Percentiles rank a stretch among this genome's conserved stretches.
Evolutionary conservation across 192 early-diverging fungal genomes (phyloP).

Genomic region (Thamnidium elegans): DNA sequence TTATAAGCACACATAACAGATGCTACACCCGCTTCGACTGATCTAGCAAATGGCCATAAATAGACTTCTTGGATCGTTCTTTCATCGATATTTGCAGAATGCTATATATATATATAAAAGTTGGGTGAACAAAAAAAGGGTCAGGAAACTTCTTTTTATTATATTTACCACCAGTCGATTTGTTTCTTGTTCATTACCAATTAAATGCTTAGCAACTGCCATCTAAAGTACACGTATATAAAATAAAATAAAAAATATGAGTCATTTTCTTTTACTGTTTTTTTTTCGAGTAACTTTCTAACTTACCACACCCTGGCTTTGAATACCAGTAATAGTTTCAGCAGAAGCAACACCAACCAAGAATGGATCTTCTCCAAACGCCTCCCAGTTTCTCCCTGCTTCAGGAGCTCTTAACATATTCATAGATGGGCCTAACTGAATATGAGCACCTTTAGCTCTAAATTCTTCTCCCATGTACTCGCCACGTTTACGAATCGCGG

Average conservation of each 20-base stretch:
- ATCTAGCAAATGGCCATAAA: conserved; percentile 54
- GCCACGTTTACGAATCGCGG: conserved; percentile 48
- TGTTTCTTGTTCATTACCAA: conserved; percentile 36
- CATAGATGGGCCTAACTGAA: conserved; percentile 48
- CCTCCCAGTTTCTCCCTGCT: conserved; percentile 33
- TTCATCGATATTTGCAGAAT: conserved; percentile 44
- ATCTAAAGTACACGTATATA: conserved; percentile 7
- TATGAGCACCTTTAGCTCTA: conserved; percentile 52
- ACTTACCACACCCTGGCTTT: conserved; percentile 29
- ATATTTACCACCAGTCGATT: conserved; percentile 19
- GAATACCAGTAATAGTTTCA: conserved; percentile 29
- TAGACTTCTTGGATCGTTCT: conserved; percentile 51
- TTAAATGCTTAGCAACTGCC: conserved; percentile 31
- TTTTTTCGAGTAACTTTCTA: background rate
- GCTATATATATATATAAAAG: conserved; percentile 3
- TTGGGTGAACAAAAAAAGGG: background rate
- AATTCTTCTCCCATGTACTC: conserved; percentile 55
- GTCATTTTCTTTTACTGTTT: background rate
- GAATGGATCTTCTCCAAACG: conserved; percentile 35
- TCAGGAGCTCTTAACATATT: conserved; percentile 29
- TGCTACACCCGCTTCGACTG: conserved; percentile 54
- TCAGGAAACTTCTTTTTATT: background rate
- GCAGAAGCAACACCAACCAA: conserved; percentile 25
- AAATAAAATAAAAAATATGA: background rate
- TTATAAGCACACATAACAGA: conserved; percentile 69